These are phyloP conservation scores for Tolypocladium endophyticum DNA, from an alignment of 2,329 filamentous ascomycete genomes.

Conservation along the genomic window DNA sequence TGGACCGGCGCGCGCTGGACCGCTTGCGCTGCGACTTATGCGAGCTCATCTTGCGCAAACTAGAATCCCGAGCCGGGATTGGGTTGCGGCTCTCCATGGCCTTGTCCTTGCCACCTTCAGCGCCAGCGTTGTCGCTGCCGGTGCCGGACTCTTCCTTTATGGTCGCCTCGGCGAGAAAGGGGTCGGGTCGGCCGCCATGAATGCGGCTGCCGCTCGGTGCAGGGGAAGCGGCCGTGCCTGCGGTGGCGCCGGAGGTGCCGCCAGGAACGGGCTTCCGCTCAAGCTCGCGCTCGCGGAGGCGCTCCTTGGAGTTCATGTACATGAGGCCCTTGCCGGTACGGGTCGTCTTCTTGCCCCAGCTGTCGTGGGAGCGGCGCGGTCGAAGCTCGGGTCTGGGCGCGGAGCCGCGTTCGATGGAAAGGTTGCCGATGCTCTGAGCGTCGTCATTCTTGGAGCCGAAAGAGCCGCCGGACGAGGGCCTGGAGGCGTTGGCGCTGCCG, in stretches of 20 bases:
- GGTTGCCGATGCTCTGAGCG: constrained; percentile 50
- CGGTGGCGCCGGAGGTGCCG: constrained; percentile 12
- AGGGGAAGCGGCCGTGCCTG: constrained; percentile 19
- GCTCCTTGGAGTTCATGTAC: constrained; percentile 66
- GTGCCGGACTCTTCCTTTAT: constrained; percentile 43
- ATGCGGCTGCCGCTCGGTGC: constrained; percentile 19
- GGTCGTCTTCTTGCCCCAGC: constrained; percentile 48
- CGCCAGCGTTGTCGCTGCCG: constrained; percentile 14
- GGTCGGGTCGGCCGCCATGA: constrained; percentile 28
- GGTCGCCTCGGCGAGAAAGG: constrained; percentile 39
- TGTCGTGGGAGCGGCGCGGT: constrained; percentile 46
- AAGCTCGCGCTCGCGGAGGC: constrained; percentile 49
- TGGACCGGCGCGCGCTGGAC: constrained; percentile 39
- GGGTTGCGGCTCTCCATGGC: constrained; percentile 30
- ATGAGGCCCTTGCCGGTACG: constrained; percentile 49
- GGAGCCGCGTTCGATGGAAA: constrained; percentile 50
- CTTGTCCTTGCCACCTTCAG: constrained; percentile 5
- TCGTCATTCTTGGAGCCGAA: constrained; percentile 46
- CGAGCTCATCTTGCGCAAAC: constrained; percentile 45
- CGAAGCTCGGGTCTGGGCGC: constrained; percentile 37
- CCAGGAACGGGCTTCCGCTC: constrained; percentile 45
- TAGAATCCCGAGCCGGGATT: constrained; percentile 60
- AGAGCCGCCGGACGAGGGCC: constrained; percentile 51
- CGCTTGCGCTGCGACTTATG: constrained; percentile 34
- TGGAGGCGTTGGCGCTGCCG: constrained; percentile 27